phyloP scores from a whole-genome alignment of 345 rosid species.

The Dipteronia dyeriana region DNA sequence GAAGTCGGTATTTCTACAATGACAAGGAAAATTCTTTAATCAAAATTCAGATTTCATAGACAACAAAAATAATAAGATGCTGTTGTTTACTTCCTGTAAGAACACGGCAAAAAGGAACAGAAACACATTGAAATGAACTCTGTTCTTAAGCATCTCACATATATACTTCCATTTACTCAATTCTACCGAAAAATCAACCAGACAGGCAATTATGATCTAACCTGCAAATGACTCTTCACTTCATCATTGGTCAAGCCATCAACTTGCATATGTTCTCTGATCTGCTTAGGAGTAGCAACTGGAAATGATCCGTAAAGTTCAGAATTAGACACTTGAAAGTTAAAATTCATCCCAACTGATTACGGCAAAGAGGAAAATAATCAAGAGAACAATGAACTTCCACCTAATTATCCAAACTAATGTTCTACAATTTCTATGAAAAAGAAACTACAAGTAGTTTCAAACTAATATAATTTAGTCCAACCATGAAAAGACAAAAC shows the following conservation, averaged over 20 bases:
- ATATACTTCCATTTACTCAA: conserved; percentile 10
- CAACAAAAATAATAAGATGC: neutral
- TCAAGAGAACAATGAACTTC: neutral
- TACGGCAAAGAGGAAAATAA: neutral
- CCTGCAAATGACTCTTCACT: conserved; percentile 99
- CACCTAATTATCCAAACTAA: neutral
- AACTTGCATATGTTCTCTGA: conserved; percentile 91
- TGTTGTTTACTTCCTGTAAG: neutral
- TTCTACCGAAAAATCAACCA: conserved; percentile 8
- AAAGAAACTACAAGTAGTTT: neutral
- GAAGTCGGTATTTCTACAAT: conserved; percentile 84
- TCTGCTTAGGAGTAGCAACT: conserved; percentile 99
- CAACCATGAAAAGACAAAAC: neutral
- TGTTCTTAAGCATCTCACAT: neutral
- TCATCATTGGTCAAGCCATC: conserved; percentile 96
- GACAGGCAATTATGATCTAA: conserved; percentile 24
- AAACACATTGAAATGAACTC: neutral
- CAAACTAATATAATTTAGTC: neutral
- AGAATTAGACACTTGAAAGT: conserved; percentile 12
- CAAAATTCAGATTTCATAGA: neutral
- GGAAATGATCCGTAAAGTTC: conserved; percentile 26
- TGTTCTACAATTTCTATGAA: neutral
- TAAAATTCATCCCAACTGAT: neutral
- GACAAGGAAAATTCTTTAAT: conserved; percentile 19
- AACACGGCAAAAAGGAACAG: neutral